phyloP scores from a whole-genome alignment of 768 basidiomycete species.

The Gloeostereum incarnatum region DNA sequence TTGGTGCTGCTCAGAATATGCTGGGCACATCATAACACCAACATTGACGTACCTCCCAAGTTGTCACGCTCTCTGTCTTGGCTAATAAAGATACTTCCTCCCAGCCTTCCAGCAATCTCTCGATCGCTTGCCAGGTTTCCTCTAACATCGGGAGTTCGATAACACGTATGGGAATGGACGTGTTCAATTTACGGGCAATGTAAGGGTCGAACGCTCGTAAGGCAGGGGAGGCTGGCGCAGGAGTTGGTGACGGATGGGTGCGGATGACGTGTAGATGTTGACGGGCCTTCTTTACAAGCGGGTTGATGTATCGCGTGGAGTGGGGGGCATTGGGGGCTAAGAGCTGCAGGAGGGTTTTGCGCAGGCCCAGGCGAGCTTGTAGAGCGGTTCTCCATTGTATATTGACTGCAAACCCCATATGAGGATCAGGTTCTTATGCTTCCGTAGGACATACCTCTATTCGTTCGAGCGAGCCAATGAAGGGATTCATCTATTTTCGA shows the following conservation, averaged over 20 bases:
- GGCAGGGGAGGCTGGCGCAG: slow-evolving; percentile 34
- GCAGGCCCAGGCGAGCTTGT: slow-evolving; percentile 40
- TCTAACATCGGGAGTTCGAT: slow-evolving; percentile 39
- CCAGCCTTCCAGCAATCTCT: slow-evolving; percentile 43
- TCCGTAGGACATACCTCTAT: slow-evolving; percentile 27
- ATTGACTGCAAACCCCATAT: slow-evolving; percentile 22
- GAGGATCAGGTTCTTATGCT: too few species aligned
- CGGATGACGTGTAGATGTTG: slow-evolving; percentile 31
- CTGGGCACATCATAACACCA: background rate
- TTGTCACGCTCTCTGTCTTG: slow-evolving; percentile 30
- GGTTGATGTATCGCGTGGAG: slow-evolving; percentile 23
- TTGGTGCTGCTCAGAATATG: slow-evolving; percentile 1
- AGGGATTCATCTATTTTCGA: slow-evolving; percentile 50
- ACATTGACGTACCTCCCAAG: slow-evolving; percentile 51
- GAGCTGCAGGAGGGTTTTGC: slow-evolving; percentile 48
- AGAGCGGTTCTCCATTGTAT: slow-evolving; percentile 43
- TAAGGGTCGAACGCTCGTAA: slow-evolving; percentile 54
- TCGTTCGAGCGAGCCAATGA: slow-evolving; percentile 43
- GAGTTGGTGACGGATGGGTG: slow-evolving; percentile 24
- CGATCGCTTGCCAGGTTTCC: slow-evolving; percentile 42
- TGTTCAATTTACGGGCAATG: slow-evolving; percentile 57
- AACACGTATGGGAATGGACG: slow-evolving; percentile 59
- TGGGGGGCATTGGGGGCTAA: slow-evolving; percentile 31
- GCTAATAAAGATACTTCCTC: slow-evolving; percentile 41
- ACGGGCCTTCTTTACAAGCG: slow-evolving; percentile 28